A percentile compares a stretch with the other conserved stretches of the same genome.
phyloP scores from a whole-genome alignment of 2,329 filamentous ascomycete species.

The Cladosporium sp. region DNA sequence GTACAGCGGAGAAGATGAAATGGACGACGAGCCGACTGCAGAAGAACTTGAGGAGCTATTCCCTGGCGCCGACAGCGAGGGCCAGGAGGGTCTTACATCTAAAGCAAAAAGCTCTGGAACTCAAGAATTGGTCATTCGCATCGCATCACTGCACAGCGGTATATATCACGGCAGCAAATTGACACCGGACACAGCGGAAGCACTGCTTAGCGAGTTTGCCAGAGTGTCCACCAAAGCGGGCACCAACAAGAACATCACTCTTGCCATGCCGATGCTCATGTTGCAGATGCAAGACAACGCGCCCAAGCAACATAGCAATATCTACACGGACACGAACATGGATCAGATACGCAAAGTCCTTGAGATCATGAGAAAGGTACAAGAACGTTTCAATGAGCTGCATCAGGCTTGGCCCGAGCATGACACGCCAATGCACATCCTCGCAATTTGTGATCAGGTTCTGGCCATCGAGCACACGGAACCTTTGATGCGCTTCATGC shows the following conservation, averaged over 20 bases:
- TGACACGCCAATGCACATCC: slow-evolving; percentile 75
- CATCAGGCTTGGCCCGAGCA: slow-evolving; percentile 62
- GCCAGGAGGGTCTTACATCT: background rate
- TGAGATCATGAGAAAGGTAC: slow-evolving; percentile 63
- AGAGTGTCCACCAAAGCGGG: background rate
- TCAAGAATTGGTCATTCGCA: slow-evolving; percentile 21
- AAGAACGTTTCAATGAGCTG: slow-evolving; percentile 68
- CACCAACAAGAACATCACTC: background rate
- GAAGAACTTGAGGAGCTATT: slow-evolving; percentile 78
- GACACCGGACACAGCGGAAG: slow-evolving; percentile 14
- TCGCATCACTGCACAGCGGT: slow-evolving; percentile 21
- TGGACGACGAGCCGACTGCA: slow-evolving; percentile 69
- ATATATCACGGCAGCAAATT: slow-evolving; percentile 13
- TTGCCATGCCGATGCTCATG: slow-evolving; percentile 28
- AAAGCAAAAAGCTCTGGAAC: slow-evolving; percentile 6
- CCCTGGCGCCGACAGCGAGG: slow-evolving; percentile 53
- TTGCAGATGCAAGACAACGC: slow-evolving; percentile 21
- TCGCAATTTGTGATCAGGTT: slow-evolving; percentile 69
- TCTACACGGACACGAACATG: slow-evolving; percentile 80
- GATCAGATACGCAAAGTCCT: slow-evolving; percentile 71
- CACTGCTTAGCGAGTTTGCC: slow-evolving; percentile 17
- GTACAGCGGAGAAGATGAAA: slow-evolving; percentile 72
- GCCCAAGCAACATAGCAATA: slow-evolving; percentile 60
- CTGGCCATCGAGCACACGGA: slow-evolving; percentile 73
- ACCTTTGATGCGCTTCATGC: slow-evolving; percentile 80